phyloP scores from a whole-genome alignment of 805 yeast genomes.

The Ogataea neopini region DNA sequence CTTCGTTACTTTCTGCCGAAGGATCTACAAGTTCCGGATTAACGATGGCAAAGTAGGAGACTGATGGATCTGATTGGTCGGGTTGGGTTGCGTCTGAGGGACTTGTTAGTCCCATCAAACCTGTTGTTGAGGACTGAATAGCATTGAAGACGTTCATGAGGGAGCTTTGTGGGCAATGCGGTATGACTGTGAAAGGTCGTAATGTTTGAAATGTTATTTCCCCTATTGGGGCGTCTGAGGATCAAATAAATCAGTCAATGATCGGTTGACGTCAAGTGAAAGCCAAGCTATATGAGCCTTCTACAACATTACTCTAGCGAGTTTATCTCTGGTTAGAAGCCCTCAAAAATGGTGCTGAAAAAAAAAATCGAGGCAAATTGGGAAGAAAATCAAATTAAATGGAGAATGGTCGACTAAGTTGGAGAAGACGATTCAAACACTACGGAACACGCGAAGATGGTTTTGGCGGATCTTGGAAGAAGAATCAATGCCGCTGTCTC shows the following conservation, averaged over 20 bases:
- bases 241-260: no score
- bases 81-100: neutral
- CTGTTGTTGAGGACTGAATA: constrained; percentile 22
- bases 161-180: no score
- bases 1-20: constrained; percentile 25
- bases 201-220: no score
- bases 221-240: no score
- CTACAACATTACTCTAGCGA: no score
- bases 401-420: no score
- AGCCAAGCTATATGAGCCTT: no score
- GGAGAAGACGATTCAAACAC: no score
- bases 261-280: no score
- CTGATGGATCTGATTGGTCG: constrained; percentile 14
- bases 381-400: neutral
- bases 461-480: constrained; percentile 76
- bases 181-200: no score
- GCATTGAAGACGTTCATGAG: constrained; percentile 25
- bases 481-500: constrained; percentile 74
- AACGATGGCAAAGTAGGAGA: constrained; percentile 27
- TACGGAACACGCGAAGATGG: constrained; percentile 47
- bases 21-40: constrained; percentile 20
- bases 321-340: constrained; percentile 1
- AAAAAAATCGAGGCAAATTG: constrained; percentile 1
- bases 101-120: constrained; percentile 9
- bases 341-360: neutral